phyloP scores from a whole-genome alignment of 2,329 filamentous ascomycete genomes.

The Pyrenochaeta sp. region DNA sequence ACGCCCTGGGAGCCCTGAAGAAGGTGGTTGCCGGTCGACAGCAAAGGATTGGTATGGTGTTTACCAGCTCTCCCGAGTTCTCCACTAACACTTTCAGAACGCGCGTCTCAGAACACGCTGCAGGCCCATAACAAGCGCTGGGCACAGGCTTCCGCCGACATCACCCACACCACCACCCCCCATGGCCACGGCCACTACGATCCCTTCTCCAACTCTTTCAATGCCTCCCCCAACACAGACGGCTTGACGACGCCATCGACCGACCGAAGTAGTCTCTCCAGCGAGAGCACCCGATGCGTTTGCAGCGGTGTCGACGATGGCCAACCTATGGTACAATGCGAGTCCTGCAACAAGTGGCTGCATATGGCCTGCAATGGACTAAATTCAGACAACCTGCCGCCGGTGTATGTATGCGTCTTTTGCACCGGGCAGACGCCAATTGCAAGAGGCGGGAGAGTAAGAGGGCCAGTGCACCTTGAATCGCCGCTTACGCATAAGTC shows the following conservation, averaged over 20 bases:
- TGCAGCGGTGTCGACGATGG: conserved; percentile 65
- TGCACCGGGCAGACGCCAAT: conserved; percentile 43
- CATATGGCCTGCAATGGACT: conserved; percentile 68
- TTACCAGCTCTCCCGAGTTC: background rate
- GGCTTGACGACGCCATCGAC: conserved; percentile 61
- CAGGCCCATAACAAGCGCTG: conserved; percentile 57
- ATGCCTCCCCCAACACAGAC: conserved; percentile 57
- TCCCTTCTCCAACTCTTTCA: conserved; percentile 49
- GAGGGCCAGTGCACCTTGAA: conserved; percentile 27
- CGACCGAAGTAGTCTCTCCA: conserved; percentile 61
- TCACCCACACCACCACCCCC: conserved; percentile 28
- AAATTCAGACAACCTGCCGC: conserved; percentile 55
- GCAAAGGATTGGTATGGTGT: conserved; percentile 43
- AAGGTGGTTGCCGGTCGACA: conserved; percentile 51
- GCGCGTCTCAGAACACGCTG: conserved; percentile 47
- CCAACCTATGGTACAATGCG: conserved; percentile 68
- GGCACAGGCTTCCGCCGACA: conserved; percentile 54
- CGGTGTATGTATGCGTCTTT: conserved; percentile 51
- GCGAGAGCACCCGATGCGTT: conserved; percentile 64
- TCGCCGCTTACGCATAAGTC: conserved; percentile 45
- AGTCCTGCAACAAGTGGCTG: conserved; percentile 70
- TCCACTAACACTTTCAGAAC: conserved; percentile 34
- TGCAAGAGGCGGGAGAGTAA: conserved; percentile 15
- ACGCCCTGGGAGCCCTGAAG: conserved; percentile 52
- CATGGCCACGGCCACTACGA: conserved; percentile 36